A percentile compares a stretch with the other conserved stretches of the same genome.
phyloP scores from a whole-genome alignment of 2,329 filamentous ascomycete genomes.

The Hymenoscyphus repandus region DNA sequence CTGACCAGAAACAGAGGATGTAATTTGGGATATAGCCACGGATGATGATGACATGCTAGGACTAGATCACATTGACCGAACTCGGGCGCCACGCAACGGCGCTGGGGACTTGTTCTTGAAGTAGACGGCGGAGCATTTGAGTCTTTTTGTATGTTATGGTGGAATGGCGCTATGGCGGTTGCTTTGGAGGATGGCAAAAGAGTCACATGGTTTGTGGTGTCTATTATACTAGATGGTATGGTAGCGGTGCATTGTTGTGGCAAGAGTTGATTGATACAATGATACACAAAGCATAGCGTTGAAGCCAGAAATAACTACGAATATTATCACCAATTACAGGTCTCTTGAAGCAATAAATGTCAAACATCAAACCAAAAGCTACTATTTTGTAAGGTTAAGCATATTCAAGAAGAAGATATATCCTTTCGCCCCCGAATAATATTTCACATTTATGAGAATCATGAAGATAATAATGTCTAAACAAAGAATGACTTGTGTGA shows the following conservation, averaged over 20 bases:
- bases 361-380: too few species aligned
- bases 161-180: conserved; percentile 16
- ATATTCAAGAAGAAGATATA: too few species aligned
- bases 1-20: conserved; percentile 44
- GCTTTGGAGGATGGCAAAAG: conserved; percentile 12
- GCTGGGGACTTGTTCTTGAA: conserved; percentile 57
- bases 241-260: neutral
- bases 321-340: neutral
- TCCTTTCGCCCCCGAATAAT: too few species aligned
- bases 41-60: conserved; percentile 59
- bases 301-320: neutral
- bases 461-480: neutral
- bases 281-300: conserved; percentile 5
- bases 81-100: conserved; percentile 53
- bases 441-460: neutral
- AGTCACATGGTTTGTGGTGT: conserved; percentile 5
- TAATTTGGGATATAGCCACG: conserved; percentile 47
- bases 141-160: conserved; percentile 17
- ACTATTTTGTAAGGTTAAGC: too few species aligned
- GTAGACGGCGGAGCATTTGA: conserved; percentile 24
- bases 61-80: conserved; percentile 60
- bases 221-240: neutral
- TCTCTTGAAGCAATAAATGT: too few species aligned
- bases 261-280: neutral
- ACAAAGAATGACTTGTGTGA: too few species aligned